These are phyloP conservation scores for Boletus vermiculosoides DNA, from an alignment of 768 basidiomycete species.

Conservation along the genomic window DNA sequence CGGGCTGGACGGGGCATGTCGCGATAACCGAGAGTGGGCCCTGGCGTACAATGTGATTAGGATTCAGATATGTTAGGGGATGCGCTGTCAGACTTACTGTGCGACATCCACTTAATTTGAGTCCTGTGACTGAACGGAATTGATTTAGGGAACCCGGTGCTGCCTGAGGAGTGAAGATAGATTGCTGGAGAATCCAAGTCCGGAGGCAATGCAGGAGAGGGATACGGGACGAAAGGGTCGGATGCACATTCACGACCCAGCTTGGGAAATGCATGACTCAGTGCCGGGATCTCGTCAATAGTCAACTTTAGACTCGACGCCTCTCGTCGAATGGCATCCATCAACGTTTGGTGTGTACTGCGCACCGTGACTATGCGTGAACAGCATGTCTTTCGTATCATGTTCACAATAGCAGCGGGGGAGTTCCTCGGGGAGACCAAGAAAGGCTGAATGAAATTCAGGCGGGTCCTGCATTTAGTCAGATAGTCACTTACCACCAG, in stretches of 20 bases:
- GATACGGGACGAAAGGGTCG: conserved; percentile 15
- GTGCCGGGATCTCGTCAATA: conserved; percentile 10
- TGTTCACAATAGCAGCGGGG: conserved; percentile 15
- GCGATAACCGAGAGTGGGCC: conserved; percentile 1
- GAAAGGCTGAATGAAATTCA: conserved; percentile 21
- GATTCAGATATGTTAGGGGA: no score
- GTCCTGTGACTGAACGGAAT: conserved; percentile 35
- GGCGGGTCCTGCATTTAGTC: neutral
- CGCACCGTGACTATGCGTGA: conserved; percentile 16
- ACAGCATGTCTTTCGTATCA: conserved; percentile 23
- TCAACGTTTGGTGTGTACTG: conserved; percentile 7
- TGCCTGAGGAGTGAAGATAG: conserved; percentile 32
- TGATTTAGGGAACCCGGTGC: conserved; percentile 47
- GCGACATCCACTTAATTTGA: conserved; percentile 34
- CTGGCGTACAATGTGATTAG: neutral
- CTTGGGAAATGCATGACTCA: conserved; percentile 36
- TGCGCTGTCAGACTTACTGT: conserved; percentile 25
- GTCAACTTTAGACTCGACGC: neutral
- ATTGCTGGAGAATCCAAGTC: conserved; percentile 12
- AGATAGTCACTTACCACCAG: conserved; percentile 23
- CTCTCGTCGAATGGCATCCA: conserved; percentile 10
- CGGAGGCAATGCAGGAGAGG: conserved; percentile 1
- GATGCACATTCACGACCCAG: conserved; percentile 20
- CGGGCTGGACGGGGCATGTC: conserved; percentile 2
- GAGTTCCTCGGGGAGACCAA: conserved; percentile 24